Percentiles rank a stretch among this genome's conserved stretches.
These are phyloP conservation scores for Ajuga reptans DNA, from an alignment of 305 asterid genomes.

Conservation along the genomic window DNA sequence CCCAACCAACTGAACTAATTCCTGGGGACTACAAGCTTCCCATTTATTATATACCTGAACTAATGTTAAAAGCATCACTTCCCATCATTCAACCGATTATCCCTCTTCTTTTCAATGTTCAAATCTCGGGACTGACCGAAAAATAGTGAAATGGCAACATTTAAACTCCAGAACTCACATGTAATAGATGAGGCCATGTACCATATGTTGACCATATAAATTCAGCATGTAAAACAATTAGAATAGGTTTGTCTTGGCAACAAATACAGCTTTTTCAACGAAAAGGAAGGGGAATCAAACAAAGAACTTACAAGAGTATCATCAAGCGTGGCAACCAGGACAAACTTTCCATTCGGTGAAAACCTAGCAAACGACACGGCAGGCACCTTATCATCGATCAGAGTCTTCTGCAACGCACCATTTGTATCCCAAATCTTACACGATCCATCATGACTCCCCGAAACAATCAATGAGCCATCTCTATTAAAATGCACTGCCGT, in stretches of 20 bases:
- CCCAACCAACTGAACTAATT: too few species aligned
- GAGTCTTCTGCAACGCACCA: slow-evolving; percentile 52
- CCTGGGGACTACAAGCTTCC: background rate
- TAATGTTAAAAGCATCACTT: background rate
- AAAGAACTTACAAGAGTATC: slow-evolving; percentile 68
- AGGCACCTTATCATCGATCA: slow-evolving; percentile 63
- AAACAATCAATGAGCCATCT: slow-evolving; percentile 77
- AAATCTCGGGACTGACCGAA: background rate
- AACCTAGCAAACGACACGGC: slow-evolving; percentile 77
- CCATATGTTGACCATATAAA: background rate
- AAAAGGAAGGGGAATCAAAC: background rate
- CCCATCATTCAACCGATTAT: background rate
- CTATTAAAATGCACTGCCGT: slow-evolving; percentile 67
- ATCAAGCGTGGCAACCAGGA: slow-evolving; percentile 72
- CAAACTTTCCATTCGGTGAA: slow-evolving; percentile 81
- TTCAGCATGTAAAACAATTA: background rate
- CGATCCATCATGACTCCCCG: slow-evolving; percentile 73
- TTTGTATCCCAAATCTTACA: slow-evolving; percentile 82
- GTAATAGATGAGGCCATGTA: background rate
- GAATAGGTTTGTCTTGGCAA: background rate
- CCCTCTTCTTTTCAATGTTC: background rate
- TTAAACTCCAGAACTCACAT: background rate
- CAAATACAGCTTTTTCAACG: background rate
- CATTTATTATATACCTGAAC: background rate
- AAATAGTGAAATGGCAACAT: background rate